Percentiles rank a stretch among this genome's conserved stretches.
These are phyloP conservation scores for rapeseed (Brassica napus) DNA, from an alignment of 345 rosid species.

Conservation along the genomic window Da-Ae NC_063439.1:247501-248000, in stretches of 20 bases:
- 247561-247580: conserved; percentile 7
- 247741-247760: conserved; percentile 34
- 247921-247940: conserved; percentile 33
- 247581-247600: conserved; percentile 9
- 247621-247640: conserved; percentile 3
- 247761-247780: conserved; percentile 43
- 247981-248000: conserved; percentile 18
- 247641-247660: not conserved
- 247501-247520: not conserved
- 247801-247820: conserved; percentile 67
- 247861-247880: conserved; percentile 38
- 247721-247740: conserved; percentile 11
- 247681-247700: conserved; percentile 10
- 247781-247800: conserved; percentile 59
- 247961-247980: not conserved
- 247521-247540: conserved; percentile 4
- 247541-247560: conserved; percentile 26
- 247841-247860: conserved; percentile 58
- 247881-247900: conserved; percentile 12
- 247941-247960: conserved; percentile 43
- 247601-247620: conserved; percentile 21
- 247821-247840: conserved; percentile 62
- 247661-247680: conserved; percentile 25
- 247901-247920: conserved; percentile 39
- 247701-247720: conserved; percentile 14